A percentile compares a stretch with the other conserved stretches of the same genome.
Conservation (phyloP, 106 monocot species). For the Acanthochlamys bracteata region DNA sequence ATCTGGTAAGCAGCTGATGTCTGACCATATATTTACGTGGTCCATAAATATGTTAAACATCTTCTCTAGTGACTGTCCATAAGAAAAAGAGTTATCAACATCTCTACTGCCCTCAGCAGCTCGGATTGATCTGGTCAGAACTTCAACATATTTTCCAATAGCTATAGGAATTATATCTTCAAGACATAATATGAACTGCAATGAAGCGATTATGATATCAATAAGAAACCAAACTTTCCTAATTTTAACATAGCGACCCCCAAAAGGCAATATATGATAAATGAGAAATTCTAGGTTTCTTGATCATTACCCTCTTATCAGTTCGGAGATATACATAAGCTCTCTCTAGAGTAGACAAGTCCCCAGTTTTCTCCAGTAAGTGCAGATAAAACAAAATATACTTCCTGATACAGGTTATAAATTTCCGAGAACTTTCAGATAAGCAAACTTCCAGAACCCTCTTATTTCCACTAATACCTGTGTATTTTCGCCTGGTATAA, state of each 20-base stretch:
- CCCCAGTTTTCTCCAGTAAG: slow-evolving; percentile 71
- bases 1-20: slow-evolving; percentile 73
- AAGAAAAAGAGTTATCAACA: slow-evolving; percentile 21
- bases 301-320: slow-evolving; percentile 67
- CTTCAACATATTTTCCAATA: slow-evolving; percentile 84
- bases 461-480: slow-evolving; percentile 41
- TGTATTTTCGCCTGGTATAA: slow-evolving; percentile 44
- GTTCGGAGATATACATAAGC: slow-evolving; percentile 81
- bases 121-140: slow-evolving; percentile 48
- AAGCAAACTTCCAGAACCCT: slow-evolving; percentile 70
- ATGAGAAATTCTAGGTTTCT: neutral
- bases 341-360: slow-evolving; percentile 72
- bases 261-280: too few species aligned
- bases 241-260: too few species aligned
- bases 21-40: slow-evolving; percentile 67
- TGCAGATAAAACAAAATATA: slow-evolving; percentile 79
- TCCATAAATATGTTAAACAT: slow-evolving; percentile 87
- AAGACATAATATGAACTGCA: slow-evolving; percentile 73
- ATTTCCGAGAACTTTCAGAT: slow-evolving; percentile 98
- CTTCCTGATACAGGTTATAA: slow-evolving; percentile 94
- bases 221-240: too few species aligned
- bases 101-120: slow-evolving; percentile 19
- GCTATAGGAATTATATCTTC: slow-evolving; percentile 73
- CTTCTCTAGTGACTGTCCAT: slow-evolving; percentile 68
- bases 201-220: neutral